phyloP scores from a whole-genome alignment of 176 grass and related monocot genomes.

The Triticum urartu region DNA sequence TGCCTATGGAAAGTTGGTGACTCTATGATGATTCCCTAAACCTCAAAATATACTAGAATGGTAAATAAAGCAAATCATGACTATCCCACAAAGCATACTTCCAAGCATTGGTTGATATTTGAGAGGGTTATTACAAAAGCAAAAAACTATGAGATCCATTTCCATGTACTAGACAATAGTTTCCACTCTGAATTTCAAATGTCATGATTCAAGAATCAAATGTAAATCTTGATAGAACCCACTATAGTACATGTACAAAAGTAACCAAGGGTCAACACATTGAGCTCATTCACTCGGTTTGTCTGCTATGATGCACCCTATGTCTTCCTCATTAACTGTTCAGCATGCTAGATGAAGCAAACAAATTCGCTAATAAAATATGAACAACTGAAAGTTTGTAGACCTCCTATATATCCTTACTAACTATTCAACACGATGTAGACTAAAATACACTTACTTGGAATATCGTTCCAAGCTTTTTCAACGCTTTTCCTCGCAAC shows the following conservation, averaged over 20 bases:
- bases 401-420: neutral
- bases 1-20: neutral
- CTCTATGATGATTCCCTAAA: neutral
- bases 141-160: neutral
- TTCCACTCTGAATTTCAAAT: neutral
- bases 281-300: neutral
- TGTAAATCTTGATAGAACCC: neutral
- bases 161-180: neutral
- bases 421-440: neutral
- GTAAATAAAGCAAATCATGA: neutral
- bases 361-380: neutral
- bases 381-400: neutral
- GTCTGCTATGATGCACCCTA: neutral
- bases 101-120: neutral
- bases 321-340: neutral
- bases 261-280: neutral
- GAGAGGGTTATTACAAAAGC: neutral
- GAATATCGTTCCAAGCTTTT: constrained; percentile 91
- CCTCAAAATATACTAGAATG: neutral
- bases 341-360: constrained; percentile 1
- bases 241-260: neutral
- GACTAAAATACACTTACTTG: constrained; percentile 54
- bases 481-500: constrained; percentile 71
- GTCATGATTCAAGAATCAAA: neutral
- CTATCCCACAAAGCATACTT: neutral